Base-by-base conservation (phyloP, 495 filamentous ascomycete species). In the Aspergillus asperescens region DNA sequence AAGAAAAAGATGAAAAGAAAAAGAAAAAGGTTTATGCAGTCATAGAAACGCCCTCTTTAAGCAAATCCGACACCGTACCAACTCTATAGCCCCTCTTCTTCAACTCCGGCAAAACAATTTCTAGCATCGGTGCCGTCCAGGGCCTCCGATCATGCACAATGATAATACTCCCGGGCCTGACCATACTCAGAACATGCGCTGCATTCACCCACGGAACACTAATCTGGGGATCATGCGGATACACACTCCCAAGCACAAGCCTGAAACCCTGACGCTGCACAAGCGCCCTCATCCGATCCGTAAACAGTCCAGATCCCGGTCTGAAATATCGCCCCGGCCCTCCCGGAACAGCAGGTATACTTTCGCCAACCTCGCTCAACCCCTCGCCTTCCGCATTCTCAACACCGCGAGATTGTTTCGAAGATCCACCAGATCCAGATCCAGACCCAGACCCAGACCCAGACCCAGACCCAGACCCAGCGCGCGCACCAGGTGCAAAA, bases 221-320 rank as follows among this genome's bases (percentile, higher is more conserved):
- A 28, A 95, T 81, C 72, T 91, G 87, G 40, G 89, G 79, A 68
- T 95, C 89, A 68, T 94, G 88, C 12, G 89, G 89, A 65, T 91
- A 94, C 25, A 93, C 84, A 63, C 81, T 84, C 12, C 89, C 89
- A 27, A 95, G 69, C 13, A 91, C 85, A 3, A 91, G 59, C 35
- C 74, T 61, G 62, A 87, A 89, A 0, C 82, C 82, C 38, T 89
- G 47, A 40, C 57, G 64, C 16, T 61, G 55, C 10, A 87, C 65
- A 7, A 83, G 60, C 16, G 65, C 66, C 8, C 83, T 70, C 80
- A 93, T 87, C 6, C 81, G 66, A 9, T 74, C 66, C 56, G 79
- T 86, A 62, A 91, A 93, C 61, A 91, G 84, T 15, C 89, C 89
- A 0, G 83, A 88, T 0, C 89, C 89, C 1, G 89, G 89, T 0